Conservation (phyloP, 768 basidiomycete genomes). For the Cubamyces sp. region DNA sequence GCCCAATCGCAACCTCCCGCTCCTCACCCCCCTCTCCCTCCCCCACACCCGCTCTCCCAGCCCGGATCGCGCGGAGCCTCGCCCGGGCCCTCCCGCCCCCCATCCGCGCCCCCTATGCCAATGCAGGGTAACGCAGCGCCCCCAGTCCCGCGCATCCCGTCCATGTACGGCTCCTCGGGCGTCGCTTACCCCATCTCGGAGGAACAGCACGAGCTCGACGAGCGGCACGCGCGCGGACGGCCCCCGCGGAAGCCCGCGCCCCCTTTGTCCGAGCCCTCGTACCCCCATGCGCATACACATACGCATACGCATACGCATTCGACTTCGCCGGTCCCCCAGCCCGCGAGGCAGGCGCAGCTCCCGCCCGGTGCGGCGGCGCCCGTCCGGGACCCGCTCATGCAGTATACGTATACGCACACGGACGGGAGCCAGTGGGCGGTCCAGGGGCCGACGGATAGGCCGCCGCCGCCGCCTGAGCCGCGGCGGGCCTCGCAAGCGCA, state of each 20-base stretch:
- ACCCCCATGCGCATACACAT: too few species aligned
- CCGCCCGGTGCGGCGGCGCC: not conserved
- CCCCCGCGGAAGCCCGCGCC: constrained; percentile 1
- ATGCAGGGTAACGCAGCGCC: constrained; percentile 20
- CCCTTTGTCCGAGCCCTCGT: too few species aligned
- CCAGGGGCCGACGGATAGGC: not conserved
- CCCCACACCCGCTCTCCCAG: constrained; percentile 14
- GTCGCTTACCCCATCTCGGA: not conserved
- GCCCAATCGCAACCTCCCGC: constrained; percentile 24
- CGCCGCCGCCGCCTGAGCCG: not conserved
- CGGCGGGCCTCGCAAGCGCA: too few species aligned
- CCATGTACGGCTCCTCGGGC: constrained; percentile 15
- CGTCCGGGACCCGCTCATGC: constrained; percentile 1
- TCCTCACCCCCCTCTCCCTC: not conserved
- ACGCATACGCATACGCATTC: too few species aligned
- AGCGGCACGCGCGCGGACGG: not conserved
- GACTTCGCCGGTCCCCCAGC: too few species aligned
- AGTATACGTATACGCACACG: not conserved
- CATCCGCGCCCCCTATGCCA: not conserved
- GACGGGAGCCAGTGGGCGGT: not conserved
- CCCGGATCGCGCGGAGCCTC: constrained; percentile 24
- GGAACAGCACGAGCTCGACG: not conserved
- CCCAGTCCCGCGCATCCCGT: constrained; percentile 32
- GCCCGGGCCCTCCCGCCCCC: constrained; percentile 32
- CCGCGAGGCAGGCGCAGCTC: too few species aligned